A percentile compares a stretch with the other conserved stretches of the same genome.
These are phyloP conservation scores for Pichia sp. DNA, from an alignment of 1,139 yeast species.

Conservation along the genomic window DNA sequence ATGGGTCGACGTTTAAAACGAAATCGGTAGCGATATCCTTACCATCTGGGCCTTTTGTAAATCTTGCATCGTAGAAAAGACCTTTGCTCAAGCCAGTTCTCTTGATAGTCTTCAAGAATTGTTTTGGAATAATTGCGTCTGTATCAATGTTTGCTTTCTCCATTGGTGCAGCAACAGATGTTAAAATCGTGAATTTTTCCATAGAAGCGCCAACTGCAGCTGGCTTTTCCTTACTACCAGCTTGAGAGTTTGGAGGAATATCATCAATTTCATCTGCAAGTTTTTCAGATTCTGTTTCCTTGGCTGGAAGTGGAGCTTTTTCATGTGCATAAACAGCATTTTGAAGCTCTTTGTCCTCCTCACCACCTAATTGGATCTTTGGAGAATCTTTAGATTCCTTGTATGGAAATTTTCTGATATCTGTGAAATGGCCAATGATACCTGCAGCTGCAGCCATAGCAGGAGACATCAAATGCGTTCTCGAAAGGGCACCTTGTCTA, in stretches of 20 bases:
- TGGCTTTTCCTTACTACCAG: constrained; percentile 13
- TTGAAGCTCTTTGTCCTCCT: constrained; percentile 55
- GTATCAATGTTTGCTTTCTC: constrained; percentile 95
- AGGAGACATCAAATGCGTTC: constrained; percentile 97
- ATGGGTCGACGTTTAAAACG: constrained; percentile 79
- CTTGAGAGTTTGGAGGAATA: constrained; percentile 46
- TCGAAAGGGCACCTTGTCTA: constrained; percentile 95
- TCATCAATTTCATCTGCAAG: constrained; percentile 51
- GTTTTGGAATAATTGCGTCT: constrained; percentile 97
- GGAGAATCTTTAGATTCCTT: constrained; percentile 54
- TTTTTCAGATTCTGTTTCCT: constrained; percentile 35
- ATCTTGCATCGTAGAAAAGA: constrained; percentile 85
- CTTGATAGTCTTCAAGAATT: constrained; percentile 93
- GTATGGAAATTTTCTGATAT: constrained; percentile 76
- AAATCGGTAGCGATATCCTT: constrained; percentile 82
- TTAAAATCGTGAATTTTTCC: constrained; percentile 69
- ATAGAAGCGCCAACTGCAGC: constrained; percentile 41
- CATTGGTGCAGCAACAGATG: constrained; percentile 89
- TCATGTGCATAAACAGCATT: constrained; percentile 69
- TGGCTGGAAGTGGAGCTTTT: constrained; percentile 39
- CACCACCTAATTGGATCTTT: constrained; percentile 49
- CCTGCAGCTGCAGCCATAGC: constrained; percentile 99
- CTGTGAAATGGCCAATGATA: constrained; percentile 83
- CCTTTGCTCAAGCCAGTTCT: constrained; percentile 90
- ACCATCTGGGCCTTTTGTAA: constrained; percentile 62